Evolutionary conservation across 1,139 yeast species (phyloP), one percentile per base, ranked within the genome.

Genomic region (Nadsonia starkeyi-henricii): DNA sequence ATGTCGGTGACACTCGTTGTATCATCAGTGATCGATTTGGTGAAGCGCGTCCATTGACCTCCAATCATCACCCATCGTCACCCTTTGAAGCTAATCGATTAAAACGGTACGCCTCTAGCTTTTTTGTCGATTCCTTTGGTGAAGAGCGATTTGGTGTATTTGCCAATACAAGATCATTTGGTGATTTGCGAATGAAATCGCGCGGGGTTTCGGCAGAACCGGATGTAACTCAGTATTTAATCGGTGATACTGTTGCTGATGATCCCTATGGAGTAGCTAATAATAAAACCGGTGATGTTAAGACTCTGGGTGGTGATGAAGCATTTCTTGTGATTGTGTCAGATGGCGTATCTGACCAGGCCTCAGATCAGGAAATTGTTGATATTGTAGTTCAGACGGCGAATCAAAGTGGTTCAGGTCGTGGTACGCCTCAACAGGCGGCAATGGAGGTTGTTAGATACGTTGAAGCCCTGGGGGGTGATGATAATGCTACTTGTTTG

Each of bases 1-100:
- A 91, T 62, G 81, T 89, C n/a, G 98, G 98, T 2, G 98, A 91
- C 61, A 85, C 96, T 2, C 74, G 85, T 54, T 89, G 95, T n/a
- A 74, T 91, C 4, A 59, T 91, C 21, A 56, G 62, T 42, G 71
- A 68, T 51, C 73, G 73, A 51, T 66, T 72, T 52, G 97, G 98
- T 2, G 69, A 75, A 44, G 95, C 95, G 0, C 89, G 82, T 57
- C 72, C 85, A 12, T 66, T 91, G 50, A 85, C 95, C 0, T 73
- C 77, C 42, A 76, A 79, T 33, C 98, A 91, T 63, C 96, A 89
- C 64, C 95, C 97, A 2, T 77, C 85, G 1, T 81, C 88, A 47
- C 83, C 89, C 1, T 69, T 77, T 17, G 98, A 91, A 63, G 77
- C 85, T 1, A 70, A 77, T 49, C 69, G 98, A 52, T 68, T 91